phyloP scores from a whole-genome alignment of 805 yeast genomes.

The Candida ascalaphidarum region DNA sequence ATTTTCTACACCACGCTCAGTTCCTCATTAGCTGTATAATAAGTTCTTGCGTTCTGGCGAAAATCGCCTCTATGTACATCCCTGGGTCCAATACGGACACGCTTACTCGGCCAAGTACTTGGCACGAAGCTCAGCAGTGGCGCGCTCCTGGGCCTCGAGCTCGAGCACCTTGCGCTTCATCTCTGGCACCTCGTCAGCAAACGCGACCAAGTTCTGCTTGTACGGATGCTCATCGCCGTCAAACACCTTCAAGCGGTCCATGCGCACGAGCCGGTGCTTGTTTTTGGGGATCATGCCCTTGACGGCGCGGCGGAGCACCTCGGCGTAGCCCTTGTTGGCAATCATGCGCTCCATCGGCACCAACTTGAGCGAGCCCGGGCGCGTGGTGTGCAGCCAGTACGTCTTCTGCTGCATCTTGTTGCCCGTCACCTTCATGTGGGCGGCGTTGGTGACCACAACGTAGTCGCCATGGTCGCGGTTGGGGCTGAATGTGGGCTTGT shows the following conservation, averaged over 20 bases:
- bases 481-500: constrained; percentile 79
- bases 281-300: constrained; percentile 96
- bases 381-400: constrained; percentile 82
- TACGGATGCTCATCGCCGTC: constrained; percentile 90
- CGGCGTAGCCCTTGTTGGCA: constrained; percentile 80
- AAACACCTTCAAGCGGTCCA: constrained; percentile 76
- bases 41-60: constrained; percentile 1
- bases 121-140: constrained; percentile 24
- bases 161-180: constrained; percentile 36
- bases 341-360: constrained; percentile 73
- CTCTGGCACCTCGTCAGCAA: constrained; percentile 64
- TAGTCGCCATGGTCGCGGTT: constrained; percentile 87
- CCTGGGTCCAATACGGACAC: constrained; percentile 3
- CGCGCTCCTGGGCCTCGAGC: constrained; percentile 25
- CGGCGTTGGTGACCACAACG: constrained; percentile 92
- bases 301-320: constrained; percentile 78
- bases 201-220: constrained; percentile 72
- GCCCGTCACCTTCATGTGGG: constrained; percentile 75
- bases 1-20: constrained; percentile 2
- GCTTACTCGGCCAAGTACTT: constrained; percentile 19
- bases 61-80: not conserved
- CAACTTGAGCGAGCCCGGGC: constrained; percentile 84
- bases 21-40: not conserved
- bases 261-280: constrained; percentile 64
- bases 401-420: constrained; percentile 71